A percentile compares a stretch with the other conserved stretches of the same genome.
Conservation (phyloP, 306 rosid species). For the Acacia acuminata region DNA sequence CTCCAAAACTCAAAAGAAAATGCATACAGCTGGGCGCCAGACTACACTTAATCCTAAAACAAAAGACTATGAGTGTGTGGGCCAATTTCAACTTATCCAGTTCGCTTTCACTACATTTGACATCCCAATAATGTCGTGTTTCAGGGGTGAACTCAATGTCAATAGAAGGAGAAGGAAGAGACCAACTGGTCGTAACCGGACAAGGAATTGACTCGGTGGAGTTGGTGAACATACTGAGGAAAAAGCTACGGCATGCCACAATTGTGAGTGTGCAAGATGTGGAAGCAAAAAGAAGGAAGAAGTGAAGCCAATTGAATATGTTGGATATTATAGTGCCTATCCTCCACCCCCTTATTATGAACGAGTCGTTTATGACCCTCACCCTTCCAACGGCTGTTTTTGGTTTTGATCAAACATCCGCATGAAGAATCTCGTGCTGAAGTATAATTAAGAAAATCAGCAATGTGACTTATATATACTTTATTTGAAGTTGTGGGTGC, state of each 20-base stretch:
- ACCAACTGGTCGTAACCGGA: slow-evolving; percentile 29
- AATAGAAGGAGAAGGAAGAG: slow-evolving; percentile 29
- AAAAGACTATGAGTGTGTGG: not conserved
- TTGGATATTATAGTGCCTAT: not conserved
- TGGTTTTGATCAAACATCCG: not conserved
- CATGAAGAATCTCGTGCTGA: not conserved
- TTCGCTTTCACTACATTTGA: not conserved
- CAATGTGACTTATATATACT: too few species aligned
- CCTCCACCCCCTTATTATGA: not conserved
- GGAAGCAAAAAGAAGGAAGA: not conserved
- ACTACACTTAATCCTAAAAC: too few species aligned
- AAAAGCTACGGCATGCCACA: not conserved
- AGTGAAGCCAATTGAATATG: not conserved
- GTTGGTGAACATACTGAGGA: not conserved
- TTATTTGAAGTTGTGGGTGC: too few species aligned
- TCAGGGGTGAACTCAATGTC: slow-evolving; percentile 32
- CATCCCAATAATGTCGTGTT: not conserved
- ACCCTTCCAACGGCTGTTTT: not conserved
- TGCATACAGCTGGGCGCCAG: too few species aligned
- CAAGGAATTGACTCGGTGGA: slow-evolving; percentile 2
- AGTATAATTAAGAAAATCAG: not conserved
- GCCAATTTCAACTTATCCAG: too few species aligned
- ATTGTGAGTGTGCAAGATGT: slow-evolving; percentile 2
- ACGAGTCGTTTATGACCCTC: not conserved
- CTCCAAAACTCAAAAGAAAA: too few species aligned